Evolutionary conservation across 257 asterid species (phyloP).

Genomic region (Solanum dulcamara): DNA sequence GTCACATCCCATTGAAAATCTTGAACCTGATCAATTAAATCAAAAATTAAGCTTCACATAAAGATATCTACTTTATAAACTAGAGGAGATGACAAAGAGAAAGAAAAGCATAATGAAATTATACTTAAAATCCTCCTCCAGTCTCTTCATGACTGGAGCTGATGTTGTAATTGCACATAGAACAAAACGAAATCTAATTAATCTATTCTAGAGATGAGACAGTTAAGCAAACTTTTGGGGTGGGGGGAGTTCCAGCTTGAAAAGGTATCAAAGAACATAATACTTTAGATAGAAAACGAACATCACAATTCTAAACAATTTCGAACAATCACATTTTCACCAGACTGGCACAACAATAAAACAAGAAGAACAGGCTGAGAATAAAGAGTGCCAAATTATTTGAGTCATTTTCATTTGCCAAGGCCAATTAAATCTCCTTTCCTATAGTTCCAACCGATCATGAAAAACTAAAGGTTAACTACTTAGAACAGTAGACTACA

Average conservation of each 20-base stretch:
- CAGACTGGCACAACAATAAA: not conserved
- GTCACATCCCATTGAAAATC: conserved; percentile 37
- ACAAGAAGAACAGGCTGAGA: not conserved
- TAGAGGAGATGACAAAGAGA: not conserved
- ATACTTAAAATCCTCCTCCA: not conserved
- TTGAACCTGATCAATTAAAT: conserved; percentile 8
- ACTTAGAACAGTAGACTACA: not conserved
- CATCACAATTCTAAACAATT: not conserved
- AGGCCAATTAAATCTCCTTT: not conserved
- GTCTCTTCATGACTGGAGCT: not conserved
- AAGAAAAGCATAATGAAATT: not conserved
- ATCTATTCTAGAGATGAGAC: not conserved
- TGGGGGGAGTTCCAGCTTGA: not conserved
- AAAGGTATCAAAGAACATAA: not conserved
- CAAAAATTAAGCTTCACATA: not conserved
- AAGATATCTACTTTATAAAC: not conserved
- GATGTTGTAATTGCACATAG: not conserved
- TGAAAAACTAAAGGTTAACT: too few relatives aligned
- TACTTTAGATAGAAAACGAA: not conserved
- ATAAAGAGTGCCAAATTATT: not conserved
- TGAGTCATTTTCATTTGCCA: not conserved
- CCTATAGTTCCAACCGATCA: not conserved
- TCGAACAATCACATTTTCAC: not conserved
- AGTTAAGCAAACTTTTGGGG: not conserved
- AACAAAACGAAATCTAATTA: not conserved